A percentile compares a stretch with the other conserved stretches of the same genome.
These are phyloP conservation scores for Tulasnella sp. DNA, from an alignment of 768 basidiomycete genomes.

Conservation along the genomic window DNA sequence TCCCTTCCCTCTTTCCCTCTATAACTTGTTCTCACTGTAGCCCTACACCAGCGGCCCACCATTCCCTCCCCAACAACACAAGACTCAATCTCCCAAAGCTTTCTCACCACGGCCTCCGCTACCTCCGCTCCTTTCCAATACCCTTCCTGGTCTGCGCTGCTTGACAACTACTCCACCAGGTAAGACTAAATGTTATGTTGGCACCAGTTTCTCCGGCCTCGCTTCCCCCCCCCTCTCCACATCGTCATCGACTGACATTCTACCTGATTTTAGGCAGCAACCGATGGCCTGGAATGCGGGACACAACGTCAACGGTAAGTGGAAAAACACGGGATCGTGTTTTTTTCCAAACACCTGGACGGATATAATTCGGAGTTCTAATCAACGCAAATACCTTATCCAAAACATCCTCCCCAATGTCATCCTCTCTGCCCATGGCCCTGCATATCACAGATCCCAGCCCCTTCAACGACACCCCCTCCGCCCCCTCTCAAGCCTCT, in stretches of 20 bases:
- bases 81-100: neutral
- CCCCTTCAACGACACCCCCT: slow-evolving; percentile 3
- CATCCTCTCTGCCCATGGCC: slow-evolving; percentile 11
- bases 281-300: slow-evolving; percentile 17
- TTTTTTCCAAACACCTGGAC: neutral
- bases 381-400: slow-evolving; percentile 14
- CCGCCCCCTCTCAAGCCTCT: neutral
- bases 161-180: slow-evolving; percentile 2
- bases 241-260: neutral
- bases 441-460: neutral
- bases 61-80: neutral
- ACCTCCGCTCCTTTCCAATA: neutral
- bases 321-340: neutral
- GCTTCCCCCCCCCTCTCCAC: neutral
- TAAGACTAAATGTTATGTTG: neutral
- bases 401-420: neutral
- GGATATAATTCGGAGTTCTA: neutral
- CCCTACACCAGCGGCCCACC: neutral
- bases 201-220: neutral
- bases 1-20: neutral
- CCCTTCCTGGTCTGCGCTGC: neutral
- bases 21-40: neutral
- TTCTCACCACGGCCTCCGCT: slow-evolving; percentile 1
- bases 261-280: neutral
- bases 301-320: slow-evolving; percentile 10